Percentiles rank a stretch among this genome's conserved stretches.
Evolutionary conservation across 148 eudicot genomes (phyloP).

Genomic region (Drosera capensis): DNA sequence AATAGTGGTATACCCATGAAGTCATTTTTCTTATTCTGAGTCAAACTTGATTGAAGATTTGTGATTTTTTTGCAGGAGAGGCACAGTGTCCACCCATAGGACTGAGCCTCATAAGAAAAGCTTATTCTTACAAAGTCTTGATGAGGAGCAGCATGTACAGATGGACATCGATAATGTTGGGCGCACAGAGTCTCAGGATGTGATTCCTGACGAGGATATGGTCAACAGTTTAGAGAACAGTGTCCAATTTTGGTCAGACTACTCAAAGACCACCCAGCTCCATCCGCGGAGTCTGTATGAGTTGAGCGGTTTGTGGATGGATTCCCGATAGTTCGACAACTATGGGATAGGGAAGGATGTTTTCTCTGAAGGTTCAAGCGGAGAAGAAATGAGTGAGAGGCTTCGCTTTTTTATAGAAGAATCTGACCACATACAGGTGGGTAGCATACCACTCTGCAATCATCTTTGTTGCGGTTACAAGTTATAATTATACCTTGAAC

Average conservation of each 20-base stretch:
- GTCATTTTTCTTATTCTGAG: not conserved
- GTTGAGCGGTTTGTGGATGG: constrained; percentile 62
- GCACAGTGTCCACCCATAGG: constrained; percentile 37
- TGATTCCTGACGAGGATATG: constrained; percentile 42
- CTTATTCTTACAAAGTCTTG: constrained; percentile 67
- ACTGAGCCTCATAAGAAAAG: constrained; percentile 63
- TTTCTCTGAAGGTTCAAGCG: constrained; percentile 40
- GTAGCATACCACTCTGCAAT: too few relatives aligned
- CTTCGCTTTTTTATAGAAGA: constrained; percentile 90
- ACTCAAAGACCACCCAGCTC: constrained; percentile 82
- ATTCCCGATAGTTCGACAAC: constrained; percentile 42
- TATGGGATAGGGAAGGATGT: constrained; percentile 75
- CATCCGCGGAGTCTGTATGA: constrained; percentile 89
- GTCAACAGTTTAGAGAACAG: constrained; percentile 51
- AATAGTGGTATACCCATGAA: too few relatives aligned
- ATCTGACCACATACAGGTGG: constrained; percentile 90
- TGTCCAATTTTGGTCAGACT: constrained; percentile 86
- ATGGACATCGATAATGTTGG: constrained; percentile 13
- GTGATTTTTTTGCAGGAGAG: constrained; percentile 45
- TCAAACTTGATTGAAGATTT: constrained; percentile 9
- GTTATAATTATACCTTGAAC: not conserved
- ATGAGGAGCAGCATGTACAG: constrained; percentile 42
- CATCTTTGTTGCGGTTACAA: not conserved
- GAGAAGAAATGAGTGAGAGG: constrained; percentile 69
- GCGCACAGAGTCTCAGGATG: constrained; percentile 20